Evolutionary conservation across 2,329 filamentous ascomycete genomes (phyloP), one percentile per base, ranked within the genome.

Genomic region (Falciphora oryzae): DNA sequence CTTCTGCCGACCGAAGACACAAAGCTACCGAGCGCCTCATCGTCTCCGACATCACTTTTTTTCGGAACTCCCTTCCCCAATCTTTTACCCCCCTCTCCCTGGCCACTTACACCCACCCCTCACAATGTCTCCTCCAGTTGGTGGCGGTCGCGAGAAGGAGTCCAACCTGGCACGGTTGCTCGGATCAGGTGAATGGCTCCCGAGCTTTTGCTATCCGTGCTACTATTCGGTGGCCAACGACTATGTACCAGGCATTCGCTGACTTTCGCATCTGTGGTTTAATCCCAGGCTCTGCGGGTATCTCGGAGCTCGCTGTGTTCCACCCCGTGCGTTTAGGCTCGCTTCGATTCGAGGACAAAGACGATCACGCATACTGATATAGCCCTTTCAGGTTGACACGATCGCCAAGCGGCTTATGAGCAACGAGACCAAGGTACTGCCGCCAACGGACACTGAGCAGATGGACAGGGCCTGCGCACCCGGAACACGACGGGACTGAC

Each of bases 341-440:
- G 65, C 13, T 2, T 31, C n/a, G 18, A 31, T 31, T 10, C 44
- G 25, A 22, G 11, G 13, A n/a, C 18, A 32, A 65, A 27, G 64
- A 65, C 57, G 31, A 53, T 59, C 57, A 35, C 50, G n/a, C 31
- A 50, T 63, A 35, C 35, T 59, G 14, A 28, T 4, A 59, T 44
- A 58, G 22, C 8, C 22, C 18, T 44, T 68, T 65, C 67, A 94
- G 91, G 92, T 99, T 77, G 95, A 99, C 80, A 99, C 95, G 62
- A 97, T 96, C 73, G 94, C 95, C 68, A 99, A 99, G 85, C 92
- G 95, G 71, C 87, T 99, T 79, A 99, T 99, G 95, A 97, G 93
- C 87, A 97, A 99, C 80, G 90, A 96, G 77, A 87, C 87, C 75
- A 91, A 83, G 80, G 85, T 91, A 76, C n/a, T n/a, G 44, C 22